A percentile compares a stretch with the other conserved stretches of the same genome.
phyloP scores from a whole-genome alignment of 1,284 basidiomycete species.

The Heimioporus retisporus region DNA sequence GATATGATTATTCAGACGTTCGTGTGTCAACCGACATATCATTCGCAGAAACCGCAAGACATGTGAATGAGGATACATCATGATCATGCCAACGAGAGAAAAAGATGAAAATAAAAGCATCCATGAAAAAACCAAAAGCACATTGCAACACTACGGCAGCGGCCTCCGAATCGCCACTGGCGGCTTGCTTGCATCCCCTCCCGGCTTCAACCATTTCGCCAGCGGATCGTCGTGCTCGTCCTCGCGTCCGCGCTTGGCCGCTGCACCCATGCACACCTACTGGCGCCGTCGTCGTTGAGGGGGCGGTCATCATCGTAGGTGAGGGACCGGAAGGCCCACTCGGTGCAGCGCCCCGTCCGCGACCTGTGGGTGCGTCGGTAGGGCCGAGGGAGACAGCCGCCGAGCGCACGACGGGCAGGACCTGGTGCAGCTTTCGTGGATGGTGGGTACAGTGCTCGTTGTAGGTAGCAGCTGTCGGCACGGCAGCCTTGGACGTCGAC shows the following conservation, averaged over 20 bases:
- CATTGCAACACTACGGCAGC: too few species aligned
- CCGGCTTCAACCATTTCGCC: conserved; percentile 77
- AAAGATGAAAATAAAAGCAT: too few species aligned
- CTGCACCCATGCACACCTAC: conserved; percentile 69
- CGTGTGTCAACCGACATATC: too few species aligned
- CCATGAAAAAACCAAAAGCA: too few species aligned
- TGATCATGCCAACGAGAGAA: too few species aligned
- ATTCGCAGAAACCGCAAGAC: too few species aligned
- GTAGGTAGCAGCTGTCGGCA: conserved; percentile 13
- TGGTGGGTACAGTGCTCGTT: conserved; percentile 17
- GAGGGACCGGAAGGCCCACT: conserved; percentile 14
- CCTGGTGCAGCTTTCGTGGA: conserved; percentile 6
- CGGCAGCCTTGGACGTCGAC: conserved; percentile 13
- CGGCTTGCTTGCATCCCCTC: conserved; percentile 26
- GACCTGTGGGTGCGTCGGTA: conserved; percentile 22
- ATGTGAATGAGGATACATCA: too few species aligned
- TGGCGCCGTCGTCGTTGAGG: conserved; percentile 26
- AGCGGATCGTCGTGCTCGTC: conserved; percentile 69
- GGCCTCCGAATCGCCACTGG: too few species aligned
- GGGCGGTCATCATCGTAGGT: conserved; percentile 11
- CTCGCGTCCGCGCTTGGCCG: conserved; percentile 74
- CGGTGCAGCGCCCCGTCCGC: conserved; percentile 54
- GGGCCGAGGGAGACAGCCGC: conserved; percentile 39
- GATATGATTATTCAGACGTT: too few species aligned
- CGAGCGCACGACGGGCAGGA: conserved; percentile 33